A percentile compares a stretch with the other conserved stretches of the same genome.
These are phyloP conservation scores for Venturia nashicola DNA, from an alignment of 2,329 filamentous ascomycete species.

Conservation along the genomic window DNA sequence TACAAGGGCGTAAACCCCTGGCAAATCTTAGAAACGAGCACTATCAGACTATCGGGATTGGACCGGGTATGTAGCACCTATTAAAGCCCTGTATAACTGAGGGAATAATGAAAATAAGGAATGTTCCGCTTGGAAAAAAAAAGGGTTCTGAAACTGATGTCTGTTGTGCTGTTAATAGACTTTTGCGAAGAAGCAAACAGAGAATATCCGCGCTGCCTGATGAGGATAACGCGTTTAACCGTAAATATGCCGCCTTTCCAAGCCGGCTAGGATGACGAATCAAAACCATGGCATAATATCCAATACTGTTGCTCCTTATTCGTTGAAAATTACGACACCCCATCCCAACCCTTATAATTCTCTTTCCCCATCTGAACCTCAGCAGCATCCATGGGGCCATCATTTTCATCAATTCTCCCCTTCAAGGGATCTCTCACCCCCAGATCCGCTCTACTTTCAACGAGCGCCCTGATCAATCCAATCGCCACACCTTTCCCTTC, in stretches of 20 bases:
- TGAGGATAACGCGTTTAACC: neutral
- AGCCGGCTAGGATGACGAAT: neutral
- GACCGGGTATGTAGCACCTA: no score
- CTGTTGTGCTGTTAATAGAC: no score
- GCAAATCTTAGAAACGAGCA: no score
- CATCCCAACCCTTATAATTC: neutral
- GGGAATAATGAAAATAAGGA: no score
- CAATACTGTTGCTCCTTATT: neutral
- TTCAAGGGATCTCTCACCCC: conserved; percentile 7
- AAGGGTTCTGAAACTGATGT: no score
- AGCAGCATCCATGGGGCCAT: neutral
- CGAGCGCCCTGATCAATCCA: conserved; percentile 24
- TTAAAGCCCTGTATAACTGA: no score
- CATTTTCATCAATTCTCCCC: neutral
- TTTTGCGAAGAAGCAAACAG: no score
- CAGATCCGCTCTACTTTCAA: conserved; percentile 17
- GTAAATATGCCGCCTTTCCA: neutral
- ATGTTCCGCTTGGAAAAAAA: no score
- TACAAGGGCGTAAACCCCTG: no score
- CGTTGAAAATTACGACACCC: neutral
- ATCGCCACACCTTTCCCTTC: conserved; percentile 20
- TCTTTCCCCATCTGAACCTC: neutral
- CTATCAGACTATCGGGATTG: no score
- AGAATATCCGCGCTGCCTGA: no score
- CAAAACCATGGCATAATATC: neutral